Percentiles rank a stretch among this genome's conserved stretches.
Evolutionary conservation across 1,284 basidiomycete species (phyloP).

Genomic region (Omphalotus olearius): DNA sequence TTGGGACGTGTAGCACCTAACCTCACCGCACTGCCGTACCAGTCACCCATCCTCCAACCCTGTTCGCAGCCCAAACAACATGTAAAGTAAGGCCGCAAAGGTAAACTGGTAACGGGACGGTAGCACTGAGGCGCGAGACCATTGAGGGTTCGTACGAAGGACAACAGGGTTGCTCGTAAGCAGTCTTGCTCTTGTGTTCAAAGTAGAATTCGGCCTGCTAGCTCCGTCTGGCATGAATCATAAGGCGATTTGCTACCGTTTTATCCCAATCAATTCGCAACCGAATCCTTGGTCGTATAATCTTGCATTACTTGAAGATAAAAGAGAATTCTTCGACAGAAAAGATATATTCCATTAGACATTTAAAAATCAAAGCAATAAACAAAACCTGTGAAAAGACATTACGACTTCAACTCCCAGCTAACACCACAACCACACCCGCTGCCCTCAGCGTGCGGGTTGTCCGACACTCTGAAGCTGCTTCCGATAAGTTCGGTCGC

Average conservation of each 20-base stretch:
- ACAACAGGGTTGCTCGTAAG: too few species aligned
- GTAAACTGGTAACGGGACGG: too few species aligned
- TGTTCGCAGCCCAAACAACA: too few species aligned
- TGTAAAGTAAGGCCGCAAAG: too few species aligned
- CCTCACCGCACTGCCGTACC: too few species aligned
- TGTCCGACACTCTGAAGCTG: constrained; percentile 74
- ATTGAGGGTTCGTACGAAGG: too few species aligned
- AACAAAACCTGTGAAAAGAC: neutral
- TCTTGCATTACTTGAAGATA: neutral
- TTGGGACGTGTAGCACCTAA: too few species aligned
- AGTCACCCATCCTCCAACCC: too few species aligned
- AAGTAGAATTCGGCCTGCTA: too few species aligned
- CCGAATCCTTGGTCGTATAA: neutral
- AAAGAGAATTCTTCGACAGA: neutral
- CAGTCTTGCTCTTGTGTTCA: too few species aligned
- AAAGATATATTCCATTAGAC: neutral
- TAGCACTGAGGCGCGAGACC: too few species aligned
- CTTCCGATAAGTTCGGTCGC: constrained; percentile 90
- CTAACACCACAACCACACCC: constrained; percentile 92
- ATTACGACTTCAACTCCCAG: constrained; percentile 74
- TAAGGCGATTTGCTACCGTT: constrained; percentile 17
- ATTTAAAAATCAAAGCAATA: neutral
- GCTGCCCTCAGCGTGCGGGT: constrained; percentile 81
- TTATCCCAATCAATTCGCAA: constrained; percentile 15
- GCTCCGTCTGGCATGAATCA: too few species aligned